Evolutionary conservation across 345 rosid species (phyloP).

Genomic region (Gossypium ekmanianum): DNA sequence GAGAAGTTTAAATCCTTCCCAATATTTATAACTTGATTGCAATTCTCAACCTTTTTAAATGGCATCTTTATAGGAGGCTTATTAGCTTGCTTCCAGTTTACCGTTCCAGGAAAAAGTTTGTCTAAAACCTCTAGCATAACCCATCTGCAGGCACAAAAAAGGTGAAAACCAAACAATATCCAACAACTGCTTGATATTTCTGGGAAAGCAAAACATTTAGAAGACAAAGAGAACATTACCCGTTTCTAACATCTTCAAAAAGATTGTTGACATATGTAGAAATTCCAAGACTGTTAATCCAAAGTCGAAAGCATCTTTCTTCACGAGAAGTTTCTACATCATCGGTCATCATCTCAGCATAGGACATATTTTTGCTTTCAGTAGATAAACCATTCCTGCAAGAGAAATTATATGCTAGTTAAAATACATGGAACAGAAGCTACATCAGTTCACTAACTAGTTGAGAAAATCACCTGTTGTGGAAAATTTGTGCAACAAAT

Average conservation of each 20-base stretch:
- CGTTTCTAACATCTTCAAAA: conserved; percentile 90
- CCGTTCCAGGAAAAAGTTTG: conserved; percentile 63
- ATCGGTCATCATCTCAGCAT: conserved; percentile 98
- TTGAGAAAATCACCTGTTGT: conserved; percentile 52
- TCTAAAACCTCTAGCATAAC: conserved; percentile 85
- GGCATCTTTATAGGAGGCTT: conserved; percentile 96
- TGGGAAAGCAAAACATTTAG: not conserved
- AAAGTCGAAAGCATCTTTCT: conserved; percentile 96
- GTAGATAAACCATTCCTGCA: conserved; percentile 81
- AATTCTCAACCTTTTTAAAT: conserved; percentile 83
- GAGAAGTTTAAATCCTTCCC: conserved; percentile 77
- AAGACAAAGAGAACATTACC: conserved; percentile 44
- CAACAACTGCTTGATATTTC: not conserved
- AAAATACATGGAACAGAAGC: not conserved
- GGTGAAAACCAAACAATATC: conserved; percentile 22
- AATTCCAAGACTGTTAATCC: conserved; percentile 95
- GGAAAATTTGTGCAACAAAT: conserved; percentile 95
- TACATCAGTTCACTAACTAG: too few species aligned
- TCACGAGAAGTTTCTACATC: conserved; percentile 90
- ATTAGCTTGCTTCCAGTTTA: conserved; percentile 75
- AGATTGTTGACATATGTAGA: conserved; percentile 72
- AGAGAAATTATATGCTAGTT: conserved; percentile 20
- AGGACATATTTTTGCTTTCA: conserved; percentile 59
- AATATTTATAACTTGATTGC: conserved; percentile 73
- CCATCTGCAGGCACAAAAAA: conserved; percentile 53